Evolutionary conservation across 2,329 filamentous ascomycete genomes (phyloP), one percentile per base, ranked within the genome.

Genomic region (Fusarium sp.): DNA sequence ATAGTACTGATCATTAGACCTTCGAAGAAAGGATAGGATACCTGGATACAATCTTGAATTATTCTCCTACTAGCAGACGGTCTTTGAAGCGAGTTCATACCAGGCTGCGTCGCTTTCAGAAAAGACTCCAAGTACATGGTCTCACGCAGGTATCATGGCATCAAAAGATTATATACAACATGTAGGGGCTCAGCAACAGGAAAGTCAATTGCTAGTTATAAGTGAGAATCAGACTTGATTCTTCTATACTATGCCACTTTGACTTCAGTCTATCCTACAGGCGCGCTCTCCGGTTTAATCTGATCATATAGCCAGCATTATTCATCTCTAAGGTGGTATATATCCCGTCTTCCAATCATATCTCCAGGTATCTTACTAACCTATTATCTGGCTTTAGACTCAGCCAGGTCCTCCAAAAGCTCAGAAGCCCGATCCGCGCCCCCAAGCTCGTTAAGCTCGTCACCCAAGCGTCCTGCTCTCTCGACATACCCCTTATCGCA

Each of bases 391-490:
- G 1, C 34, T n/a, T 27, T 53, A 54, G 68, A 54, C 13, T 56
- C 30, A 14, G 44, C 56, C 30, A 77, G 44, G 34, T 83, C 55
- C 34, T 79, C 77, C 20, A 79, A 59, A 18, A 76, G 44, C 52
- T 77, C 75, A 22, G 73, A 74, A 12, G 77, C 74, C 12, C 44
- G 69, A 9, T 57, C 57, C 9, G 72, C 75, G 16, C 78, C 77
- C 0, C 78, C 77, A 6, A 77, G 70, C 4, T 58, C 57, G 9
- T 74, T 76, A 18, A 79, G 55, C 46, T 79, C 76, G 4, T 74
- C 58, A 1, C 77, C 74, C 18, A 79, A 45, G 6, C 51, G 52
- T 4, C 59, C 69, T 5, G 75, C 78, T 25, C 65, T 75, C 22
- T 67, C 53, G n/a, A 16, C 34, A 44, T 74, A 79, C 3, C 61